Evolutionary conservation across 805 yeast genomes (phyloP), one percentile per base, ranked within the genome.

Genomic region (Candida xiaguanensis): DNA sequence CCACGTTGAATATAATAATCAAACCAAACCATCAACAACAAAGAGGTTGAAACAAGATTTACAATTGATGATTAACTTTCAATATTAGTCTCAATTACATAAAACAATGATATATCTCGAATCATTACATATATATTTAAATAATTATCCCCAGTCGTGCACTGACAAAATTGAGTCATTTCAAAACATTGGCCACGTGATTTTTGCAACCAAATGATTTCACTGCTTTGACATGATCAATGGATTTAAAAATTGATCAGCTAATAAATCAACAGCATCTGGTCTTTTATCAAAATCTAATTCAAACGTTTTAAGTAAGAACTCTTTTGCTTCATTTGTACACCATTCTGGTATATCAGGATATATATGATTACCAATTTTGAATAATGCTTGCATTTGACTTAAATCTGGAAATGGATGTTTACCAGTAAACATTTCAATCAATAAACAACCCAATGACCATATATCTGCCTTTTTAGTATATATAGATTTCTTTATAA

Each of bases 331-430:
- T 25, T 75, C 85, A 4, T 68, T 66, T 0, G 93, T 78, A 31
- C 85, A 77, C 77, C 80, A 74, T 8, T 74, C 70, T 0, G 98
- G 98, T 5, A 87, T 72, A 32, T 75, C 81, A 0, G 99, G 99
- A n/a, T 71, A 60, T 1, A 83, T 75, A 48, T 83, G 80, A 1
- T 93, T 85, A 2, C 99, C 99, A 39, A 93, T 85, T 58, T 85
- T 82, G 74, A 90, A 93, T 27, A 93, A 83, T 8, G 98, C 98
- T 61, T 93, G 99, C 95, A 90, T 88, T 58, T 89, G 98, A 36
- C 89, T 82, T 48, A 89, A 85, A 43, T 85, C 85, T 2, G 99
- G 98, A 66, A 85, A 93, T 19, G 99, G 99, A 59, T 93, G 99
- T 41, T 80, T 80, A 2, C 96, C 98, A 0, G 99, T 89, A 52